Evolutionary conservation across 805 yeast genomes (phyloP).

Genomic region (Pichia pseudocactophila): DNA sequence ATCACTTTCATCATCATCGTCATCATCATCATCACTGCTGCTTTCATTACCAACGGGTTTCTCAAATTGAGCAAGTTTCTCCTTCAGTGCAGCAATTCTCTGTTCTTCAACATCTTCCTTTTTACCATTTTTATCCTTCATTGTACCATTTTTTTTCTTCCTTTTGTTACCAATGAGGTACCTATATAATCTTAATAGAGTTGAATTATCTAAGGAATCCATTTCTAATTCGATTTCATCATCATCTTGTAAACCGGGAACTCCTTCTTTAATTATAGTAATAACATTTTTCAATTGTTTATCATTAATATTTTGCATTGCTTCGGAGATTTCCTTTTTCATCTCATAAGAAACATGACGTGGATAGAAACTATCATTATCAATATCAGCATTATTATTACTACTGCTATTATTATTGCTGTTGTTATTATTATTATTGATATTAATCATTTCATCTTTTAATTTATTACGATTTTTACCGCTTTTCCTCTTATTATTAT

Average conservation of each 20-base stretch:
- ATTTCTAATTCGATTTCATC: conserved; percentile 96
- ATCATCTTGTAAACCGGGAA: conserved; percentile 60
- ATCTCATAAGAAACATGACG: conserved; percentile 76
- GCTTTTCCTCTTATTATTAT: conserved; percentile 24
- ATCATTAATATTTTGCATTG: conserved; percentile 66
- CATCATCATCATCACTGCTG: conserved; percentile 12
- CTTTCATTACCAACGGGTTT: conserved; percentile 28
- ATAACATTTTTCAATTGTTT: conserved; percentile 76
- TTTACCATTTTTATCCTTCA: conserved; percentile 27
- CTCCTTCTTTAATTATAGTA: conserved; percentile 71
- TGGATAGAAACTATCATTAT: conserved; percentile 20
- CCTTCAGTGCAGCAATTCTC: conserved; percentile 63
- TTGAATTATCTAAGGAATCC: conserved; percentile 81
- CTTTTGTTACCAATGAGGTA: conserved; percentile 57
- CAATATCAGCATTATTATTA: conserved; percentile 28
- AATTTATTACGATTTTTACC: conserved; percentile 26
- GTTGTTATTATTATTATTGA: conserved; percentile 37
- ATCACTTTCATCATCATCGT: conserved; percentile 39
- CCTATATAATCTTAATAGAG: conserved; percentile 75
- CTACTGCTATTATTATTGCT: conserved; percentile 31
- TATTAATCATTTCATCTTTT: too few relatives aligned
- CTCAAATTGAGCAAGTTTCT: conserved; percentile 68
- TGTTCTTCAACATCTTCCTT: conserved; percentile 50
- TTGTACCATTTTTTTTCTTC: too few relatives aligned
- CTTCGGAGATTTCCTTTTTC: conserved; percentile 90